Conservation (phyloP, 176 grass and related monocot species). For the Hordeum vulgare region DNA sequence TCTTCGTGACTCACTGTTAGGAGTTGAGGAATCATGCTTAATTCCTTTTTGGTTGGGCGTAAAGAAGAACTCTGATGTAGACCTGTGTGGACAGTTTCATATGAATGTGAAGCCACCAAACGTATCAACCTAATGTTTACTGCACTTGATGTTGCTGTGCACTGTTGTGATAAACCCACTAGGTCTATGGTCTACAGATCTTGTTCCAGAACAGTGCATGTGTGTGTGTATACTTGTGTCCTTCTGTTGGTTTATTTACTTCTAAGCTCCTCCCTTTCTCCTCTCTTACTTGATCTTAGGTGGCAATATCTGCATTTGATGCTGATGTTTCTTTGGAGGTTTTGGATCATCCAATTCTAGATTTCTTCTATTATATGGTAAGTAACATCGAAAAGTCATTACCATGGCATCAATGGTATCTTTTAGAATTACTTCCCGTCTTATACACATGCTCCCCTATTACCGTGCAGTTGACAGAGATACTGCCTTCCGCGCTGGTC, state of each 20-base stretch:
- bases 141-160: neutral
- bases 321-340: slow-evolving; percentile 67
- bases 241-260: neutral
- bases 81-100: slow-evolving; percentile 16
- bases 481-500: slow-evolving; percentile 87
- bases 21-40: neutral
- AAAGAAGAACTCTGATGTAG: slow-evolving; percentile 23
- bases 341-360: slow-evolving; percentile 84
- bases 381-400: neutral
- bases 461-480: slow-evolving; percentile 65
- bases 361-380: slow-evolving; percentile 91
- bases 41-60: neutral
- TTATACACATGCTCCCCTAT: neutral
- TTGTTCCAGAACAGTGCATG: neutral
- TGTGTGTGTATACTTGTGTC: neutral
- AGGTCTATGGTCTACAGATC: neutral
- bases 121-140: neutral
- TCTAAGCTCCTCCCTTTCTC: neutral
- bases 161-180: neutral
- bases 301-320: slow-evolving; percentile 72
- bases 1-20: neutral
- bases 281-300: slow-evolving; percentile 30
- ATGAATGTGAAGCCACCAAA: neutral
- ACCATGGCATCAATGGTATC: neutral
- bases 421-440: neutral